Conservation (phyloP, 257 asterid species). For the Osmanthus fragrans region DNA sequence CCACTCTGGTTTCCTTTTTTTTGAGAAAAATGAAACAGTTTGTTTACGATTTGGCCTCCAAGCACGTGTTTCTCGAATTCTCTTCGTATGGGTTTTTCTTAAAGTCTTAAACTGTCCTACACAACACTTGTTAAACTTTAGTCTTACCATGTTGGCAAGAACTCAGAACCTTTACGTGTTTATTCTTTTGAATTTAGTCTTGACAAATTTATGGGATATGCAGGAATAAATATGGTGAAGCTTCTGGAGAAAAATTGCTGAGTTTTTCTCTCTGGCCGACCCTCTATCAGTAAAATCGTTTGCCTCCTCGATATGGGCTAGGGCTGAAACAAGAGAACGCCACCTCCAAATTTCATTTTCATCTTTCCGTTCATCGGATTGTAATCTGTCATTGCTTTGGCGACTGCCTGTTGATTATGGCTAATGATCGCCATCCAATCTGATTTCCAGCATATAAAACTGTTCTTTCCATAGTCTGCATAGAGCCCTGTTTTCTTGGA, state of each 20-base stretch:
- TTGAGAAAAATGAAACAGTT: too few relatives aligned
- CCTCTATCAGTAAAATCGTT: conserved; percentile 32
- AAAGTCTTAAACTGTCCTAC: too few relatives aligned
- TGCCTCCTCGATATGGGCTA: conserved; percentile 44
- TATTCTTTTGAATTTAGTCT: too few relatives aligned
- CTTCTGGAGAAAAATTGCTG: conserved; percentile 53
- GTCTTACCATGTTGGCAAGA: too few relatives aligned
- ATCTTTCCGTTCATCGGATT: conserved; percentile 24
- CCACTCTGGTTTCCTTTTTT: not conserved
- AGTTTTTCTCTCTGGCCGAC: conserved; percentile 62
- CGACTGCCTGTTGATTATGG: conserved; percentile 68
- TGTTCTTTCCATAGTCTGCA: conserved; percentile 16
- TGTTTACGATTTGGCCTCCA: too few relatives aligned
- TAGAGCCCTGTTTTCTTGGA: conserved; percentile 4
- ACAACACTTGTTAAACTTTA: too few relatives aligned
- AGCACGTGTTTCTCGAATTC: conserved; percentile 15
- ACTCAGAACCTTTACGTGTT: too few relatives aligned
- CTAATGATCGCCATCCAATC: conserved; percentile 27
- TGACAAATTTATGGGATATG: conserved; percentile 13
- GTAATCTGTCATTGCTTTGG: conserved; percentile 49
- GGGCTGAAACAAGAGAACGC: conserved; percentile 12
- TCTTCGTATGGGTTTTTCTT: conserved; percentile 23
- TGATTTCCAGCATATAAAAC: conserved; percentile 16
- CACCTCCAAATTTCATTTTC: not conserved
- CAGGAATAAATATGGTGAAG: conserved; percentile 54